phyloP scores from a whole-genome alignment of 768 basidiomycete species.

The Kwoniella botswanensis region DNA sequence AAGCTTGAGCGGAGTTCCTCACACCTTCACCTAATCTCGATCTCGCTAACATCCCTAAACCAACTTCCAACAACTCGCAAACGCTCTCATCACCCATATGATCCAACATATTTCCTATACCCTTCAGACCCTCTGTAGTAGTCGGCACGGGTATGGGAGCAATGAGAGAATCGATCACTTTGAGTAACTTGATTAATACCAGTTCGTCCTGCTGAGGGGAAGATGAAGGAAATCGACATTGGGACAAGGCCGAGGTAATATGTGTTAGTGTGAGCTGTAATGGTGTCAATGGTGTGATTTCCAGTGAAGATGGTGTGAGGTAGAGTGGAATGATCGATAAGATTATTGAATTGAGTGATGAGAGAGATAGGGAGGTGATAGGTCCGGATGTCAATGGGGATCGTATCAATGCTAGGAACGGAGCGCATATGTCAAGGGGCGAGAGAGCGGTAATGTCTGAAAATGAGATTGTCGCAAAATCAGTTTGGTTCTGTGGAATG shows the following conservation, averaged over 20 bases:
- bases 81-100: slow-evolving; percentile 88
- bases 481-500: not conserved
- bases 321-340: slow-evolving; percentile 53
- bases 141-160: slow-evolving; percentile 56
- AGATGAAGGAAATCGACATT: slow-evolving; percentile 97
- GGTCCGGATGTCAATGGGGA: slow-evolving; percentile 95
- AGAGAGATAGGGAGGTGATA: slow-evolving; percentile 92
- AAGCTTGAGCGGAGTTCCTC: slow-evolving; percentile 63
- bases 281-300: slow-evolving; percentile 63
- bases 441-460: slow-evolving; percentile 47
- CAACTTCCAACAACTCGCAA: slow-evolving; percentile 98
- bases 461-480: not conserved
- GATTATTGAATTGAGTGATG: slow-evolving; percentile 86
- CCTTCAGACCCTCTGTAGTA: not conserved
- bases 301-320: slow-evolving; percentile 34
- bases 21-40: slow-evolving; percentile 69
- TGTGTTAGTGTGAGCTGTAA: slow-evolving; percentile 70
- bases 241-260: slow-evolving; percentile 85
- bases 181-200: slow-evolving; percentile 87
- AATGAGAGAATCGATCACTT: slow-evolving; percentile 82
- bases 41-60: slow-evolving; percentile 93
- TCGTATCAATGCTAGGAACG: slow-evolving; percentile 90
- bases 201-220: slow-evolving; percentile 98
- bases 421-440: slow-evolving; percentile 66
- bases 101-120: slow-evolving; percentile 63